Percentiles rank a stretch among this genome's conserved stretches.
Evolutionary conservation across 139 green algal species (phyloP).

Genomic region (Coelastrella sp.): DNA sequence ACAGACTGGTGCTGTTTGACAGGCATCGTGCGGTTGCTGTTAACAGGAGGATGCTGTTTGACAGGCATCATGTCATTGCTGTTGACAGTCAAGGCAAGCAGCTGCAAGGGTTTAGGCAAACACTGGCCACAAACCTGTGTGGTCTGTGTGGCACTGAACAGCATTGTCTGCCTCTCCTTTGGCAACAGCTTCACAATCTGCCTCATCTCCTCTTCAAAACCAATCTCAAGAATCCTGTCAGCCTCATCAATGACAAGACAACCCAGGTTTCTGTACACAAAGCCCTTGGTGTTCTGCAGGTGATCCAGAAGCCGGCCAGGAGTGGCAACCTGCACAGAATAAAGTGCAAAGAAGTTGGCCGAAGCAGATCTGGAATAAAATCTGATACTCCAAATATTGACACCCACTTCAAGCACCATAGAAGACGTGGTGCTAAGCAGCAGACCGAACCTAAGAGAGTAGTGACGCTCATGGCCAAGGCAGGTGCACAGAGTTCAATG

Average conservation of each 20-base stretch:
- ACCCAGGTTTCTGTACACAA: slow-evolving; percentile 84
- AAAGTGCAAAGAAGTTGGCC: not conserved
- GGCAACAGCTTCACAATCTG: slow-evolving; percentile 97
- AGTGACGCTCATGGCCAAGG: too few species aligned
- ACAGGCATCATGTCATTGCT: too few species aligned
- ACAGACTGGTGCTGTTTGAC: too few species aligned
- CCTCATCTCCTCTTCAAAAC: slow-evolving; percentile 99
- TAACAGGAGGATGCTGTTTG: too few species aligned
- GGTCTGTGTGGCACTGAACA: slow-evolving; percentile 98
- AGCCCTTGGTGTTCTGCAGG: slow-evolving; percentile 92
- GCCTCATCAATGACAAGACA: slow-evolving; percentile 98
- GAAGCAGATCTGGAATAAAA: too few species aligned
- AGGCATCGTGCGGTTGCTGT: too few species aligned
- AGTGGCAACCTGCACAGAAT: slow-evolving; percentile 66
- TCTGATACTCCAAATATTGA: too few species aligned
- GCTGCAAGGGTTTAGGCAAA: too few species aligned
- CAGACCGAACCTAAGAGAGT: too few species aligned
- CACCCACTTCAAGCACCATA: too few species aligned
- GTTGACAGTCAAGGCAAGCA: too few species aligned
- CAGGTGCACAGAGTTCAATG: not conserved
- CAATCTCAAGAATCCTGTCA: slow-evolving; percentile 98
- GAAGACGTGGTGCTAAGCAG: too few species aligned
- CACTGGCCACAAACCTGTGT: slow-evolving; percentile 86
- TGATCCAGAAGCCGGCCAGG: slow-evolving; percentile 97
- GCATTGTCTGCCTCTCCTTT: slow-evolving; percentile 97